These are phyloP conservation scores for Tritrichomonas foetus DNA, from an alignment of 208 protist species.

Conservation along the genomic window DNA sequence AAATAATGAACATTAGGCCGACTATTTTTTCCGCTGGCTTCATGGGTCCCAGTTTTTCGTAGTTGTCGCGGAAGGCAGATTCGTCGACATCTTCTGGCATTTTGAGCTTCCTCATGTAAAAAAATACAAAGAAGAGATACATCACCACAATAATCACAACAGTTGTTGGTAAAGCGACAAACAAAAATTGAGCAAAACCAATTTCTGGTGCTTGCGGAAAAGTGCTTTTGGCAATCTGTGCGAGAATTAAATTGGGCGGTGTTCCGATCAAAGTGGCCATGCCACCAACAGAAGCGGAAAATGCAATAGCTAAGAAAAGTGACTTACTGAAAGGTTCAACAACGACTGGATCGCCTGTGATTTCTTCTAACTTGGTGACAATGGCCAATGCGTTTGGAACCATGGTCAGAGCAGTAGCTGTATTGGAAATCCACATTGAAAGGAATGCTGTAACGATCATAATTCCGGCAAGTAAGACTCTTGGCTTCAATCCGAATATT, in stretches of 20 bases:
- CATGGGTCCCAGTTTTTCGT: not conserved
- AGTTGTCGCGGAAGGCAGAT: not conserved
- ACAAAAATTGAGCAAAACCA: slow-evolving; percentile 31
- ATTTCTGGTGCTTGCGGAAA: not conserved
- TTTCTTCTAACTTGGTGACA: not conserved
- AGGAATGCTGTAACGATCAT: slow-evolving; percentile 47
- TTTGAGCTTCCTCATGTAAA: not conserved
- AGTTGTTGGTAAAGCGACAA: slow-evolving; percentile 1
- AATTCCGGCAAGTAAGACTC: slow-evolving; percentile 45
- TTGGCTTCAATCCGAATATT: slow-evolving; percentile 37
- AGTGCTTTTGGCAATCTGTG: not conserved
- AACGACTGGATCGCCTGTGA: not conserved
- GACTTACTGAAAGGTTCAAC: not conserved
- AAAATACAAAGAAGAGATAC: not conserved
- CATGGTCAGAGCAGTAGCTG: slow-evolving; percentile 43
- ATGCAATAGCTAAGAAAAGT: slow-evolving; percentile 15
- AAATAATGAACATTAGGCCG: not conserved
- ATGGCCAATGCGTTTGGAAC: not conserved
- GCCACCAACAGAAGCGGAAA: slow-evolving; percentile 46
- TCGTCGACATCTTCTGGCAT: not conserved
- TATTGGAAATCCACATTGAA: slow-evolving; percentile 54
- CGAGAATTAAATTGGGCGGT: slow-evolving; percentile 51
- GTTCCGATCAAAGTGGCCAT: slow-evolving; percentile 51
- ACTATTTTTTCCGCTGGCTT: not conserved
- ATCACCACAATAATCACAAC: not conserved